phyloP scores from a whole-genome alignment of 2,329 filamentous ascomycete species.

The Balansia obtecta region DNA sequence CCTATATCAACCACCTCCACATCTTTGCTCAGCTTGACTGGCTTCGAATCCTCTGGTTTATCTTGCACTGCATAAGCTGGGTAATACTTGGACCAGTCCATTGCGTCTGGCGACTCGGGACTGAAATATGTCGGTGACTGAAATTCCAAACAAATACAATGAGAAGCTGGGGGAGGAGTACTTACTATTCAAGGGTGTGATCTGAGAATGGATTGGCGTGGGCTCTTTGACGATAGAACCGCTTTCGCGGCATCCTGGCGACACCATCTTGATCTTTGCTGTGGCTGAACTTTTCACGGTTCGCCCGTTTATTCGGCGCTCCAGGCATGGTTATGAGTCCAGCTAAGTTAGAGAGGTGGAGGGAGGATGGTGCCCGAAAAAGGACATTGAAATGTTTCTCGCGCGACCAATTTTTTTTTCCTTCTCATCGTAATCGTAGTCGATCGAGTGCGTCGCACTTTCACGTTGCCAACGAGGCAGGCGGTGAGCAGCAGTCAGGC shows the following conservation, averaged over 20 bases:
- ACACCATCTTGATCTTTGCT: conserved; percentile 37
- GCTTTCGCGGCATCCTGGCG: conserved; percentile 72
- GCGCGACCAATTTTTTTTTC: neutral
- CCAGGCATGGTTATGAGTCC: conserved; percentile 14
- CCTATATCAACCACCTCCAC: conserved; percentile 95
- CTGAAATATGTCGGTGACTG: conserved; percentile 30
- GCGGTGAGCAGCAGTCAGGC: conserved; percentile 5
- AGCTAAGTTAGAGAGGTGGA: neutral
- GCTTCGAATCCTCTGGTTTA: conserved; percentile 16
- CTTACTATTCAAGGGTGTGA: conserved; percentile 75
- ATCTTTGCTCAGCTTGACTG: conserved; percentile 35
- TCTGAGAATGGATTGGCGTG: conserved; percentile 98
- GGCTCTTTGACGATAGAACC: conserved; percentile 89
- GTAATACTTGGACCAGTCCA: conserved; percentile 86
- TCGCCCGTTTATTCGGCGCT: conserved; percentile 42
- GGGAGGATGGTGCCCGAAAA: neutral
- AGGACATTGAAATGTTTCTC: neutral
- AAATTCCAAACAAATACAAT: conserved; percentile 5
- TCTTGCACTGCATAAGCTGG: conserved; percentile 51
- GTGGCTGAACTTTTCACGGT: conserved; percentile 53
- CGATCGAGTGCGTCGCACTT: neutral
- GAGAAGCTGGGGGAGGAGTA: neutral
- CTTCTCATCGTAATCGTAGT: too few species aligned
- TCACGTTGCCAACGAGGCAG: conserved; percentile 6
- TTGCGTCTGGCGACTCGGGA: conserved; percentile 63